phyloP scores from a whole-genome alignment of 1,139 yeast genomes.

The Kodamaea ohmeri region DNA sequence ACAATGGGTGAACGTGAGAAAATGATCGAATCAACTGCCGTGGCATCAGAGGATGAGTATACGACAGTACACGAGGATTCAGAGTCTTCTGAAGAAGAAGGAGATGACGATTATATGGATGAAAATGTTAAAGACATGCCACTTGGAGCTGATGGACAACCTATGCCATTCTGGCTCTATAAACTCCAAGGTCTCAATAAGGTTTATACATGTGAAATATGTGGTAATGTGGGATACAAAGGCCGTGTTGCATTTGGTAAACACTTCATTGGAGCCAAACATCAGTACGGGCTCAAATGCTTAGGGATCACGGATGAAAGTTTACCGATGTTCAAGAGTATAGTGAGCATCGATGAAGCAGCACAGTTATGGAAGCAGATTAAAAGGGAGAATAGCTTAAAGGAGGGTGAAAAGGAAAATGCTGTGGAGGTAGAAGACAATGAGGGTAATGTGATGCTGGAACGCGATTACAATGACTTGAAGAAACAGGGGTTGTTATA shows the following conservation, averaged over 20 bases:
- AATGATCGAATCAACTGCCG: slow-evolving; percentile 43
- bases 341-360: slow-evolving; percentile 70
- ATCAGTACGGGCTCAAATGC: slow-evolving; percentile 69
- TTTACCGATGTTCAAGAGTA: slow-evolving; percentile 55
- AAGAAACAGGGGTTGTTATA: slow-evolving; percentile 77
- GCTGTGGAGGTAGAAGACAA: slow-evolving; percentile 85
- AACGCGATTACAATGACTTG: slow-evolving; percentile 75
- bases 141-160: slow-evolving; percentile 83
- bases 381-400: slow-evolving; percentile 35
- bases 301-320: slow-evolving; percentile 60
- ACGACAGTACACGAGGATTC: slow-evolving; percentile 26
- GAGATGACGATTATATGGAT: slow-evolving; percentile 28
- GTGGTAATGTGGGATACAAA: slow-evolving; percentile 72
- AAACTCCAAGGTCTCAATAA: slow-evolving; percentile 83
- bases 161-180: slow-evolving; percentile 92
- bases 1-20: slow-evolving; percentile 76
- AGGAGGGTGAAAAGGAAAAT: slow-evolving; percentile 48
- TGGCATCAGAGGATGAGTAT: slow-evolving; percentile 38
- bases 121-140: slow-evolving; percentile 54
- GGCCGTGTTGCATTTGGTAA: slow-evolving; percentile 72
- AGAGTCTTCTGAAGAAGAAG: slow-evolving; percentile 26
- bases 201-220: slow-evolving; percentile 76
- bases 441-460: slow-evolving; percentile 89
- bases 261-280: slow-evolving; percentile 72
- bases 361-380: slow-evolving; percentile 51